Percentiles rank a stretch among this genome's conserved stretches.
Evolutionary conservation across 2,329 filamentous ascomycete species (phyloP).

Genomic region (Fusarium protoensiforme): DNA sequence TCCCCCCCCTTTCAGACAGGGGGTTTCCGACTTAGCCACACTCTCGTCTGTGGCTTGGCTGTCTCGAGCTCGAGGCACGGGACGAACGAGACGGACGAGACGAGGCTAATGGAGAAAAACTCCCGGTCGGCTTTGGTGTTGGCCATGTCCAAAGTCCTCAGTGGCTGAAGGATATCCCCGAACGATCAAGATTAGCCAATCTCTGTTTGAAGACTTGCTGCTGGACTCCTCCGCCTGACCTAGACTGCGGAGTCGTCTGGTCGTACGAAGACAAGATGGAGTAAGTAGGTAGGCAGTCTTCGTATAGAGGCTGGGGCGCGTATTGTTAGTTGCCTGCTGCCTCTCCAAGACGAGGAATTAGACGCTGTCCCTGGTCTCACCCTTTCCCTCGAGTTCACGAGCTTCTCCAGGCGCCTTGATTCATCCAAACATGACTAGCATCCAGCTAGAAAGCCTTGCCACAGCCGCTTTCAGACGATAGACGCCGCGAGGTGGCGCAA

Average conservation of each 20-base stretch:
- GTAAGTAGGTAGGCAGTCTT: not conserved
- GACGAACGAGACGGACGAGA: constrained; percentile 11
- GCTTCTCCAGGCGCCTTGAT: not conserved
- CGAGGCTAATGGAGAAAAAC: constrained; percentile 20
- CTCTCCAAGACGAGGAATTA: not conserved
- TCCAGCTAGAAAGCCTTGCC: not conserved
- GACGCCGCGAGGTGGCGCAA: constrained; percentile 24
- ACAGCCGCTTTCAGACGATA: constrained; percentile 15
- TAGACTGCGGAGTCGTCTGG: not conserved
- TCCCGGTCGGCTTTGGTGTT: constrained; percentile 11
- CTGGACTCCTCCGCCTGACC: not conserved
- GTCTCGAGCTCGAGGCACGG: not conserved
- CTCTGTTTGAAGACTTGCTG: not conserved
- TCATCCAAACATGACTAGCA: not conserved
- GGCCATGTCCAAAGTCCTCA: not conserved
- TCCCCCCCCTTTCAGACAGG: constrained; percentile 13
- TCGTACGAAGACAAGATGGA: not conserved
- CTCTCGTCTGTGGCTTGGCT: constrained; percentile 28
- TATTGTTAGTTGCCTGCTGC: not conserved
- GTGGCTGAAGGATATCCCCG: not conserved
- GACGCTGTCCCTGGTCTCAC: not conserved
- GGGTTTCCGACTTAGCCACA: constrained; percentile 22
- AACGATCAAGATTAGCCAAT: not conserved
- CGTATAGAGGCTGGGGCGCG: not conserved
- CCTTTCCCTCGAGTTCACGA: not conserved